A percentile compares a stretch with the other conserved stretches of the same genome.
Evolutionary conservation across 106 monocot genomes (phyloP).

Genomic region (Acanthochlamys bracteata): DNA sequence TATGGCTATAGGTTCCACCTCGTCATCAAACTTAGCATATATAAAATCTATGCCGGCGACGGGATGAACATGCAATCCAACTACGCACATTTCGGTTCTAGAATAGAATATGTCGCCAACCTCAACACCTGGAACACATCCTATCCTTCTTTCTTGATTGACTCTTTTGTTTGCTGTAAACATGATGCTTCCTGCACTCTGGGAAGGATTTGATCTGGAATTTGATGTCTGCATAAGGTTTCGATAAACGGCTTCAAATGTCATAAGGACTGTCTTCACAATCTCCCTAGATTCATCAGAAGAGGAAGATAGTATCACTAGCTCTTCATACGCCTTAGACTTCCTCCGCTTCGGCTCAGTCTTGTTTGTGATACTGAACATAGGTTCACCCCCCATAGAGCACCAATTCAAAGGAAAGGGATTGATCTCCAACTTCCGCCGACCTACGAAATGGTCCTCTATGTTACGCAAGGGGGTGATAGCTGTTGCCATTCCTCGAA

Average conservation of each 20-base stretch:
- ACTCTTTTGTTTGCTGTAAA: slow-evolving; percentile 30
- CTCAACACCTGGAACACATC: slow-evolving; percentile 51
- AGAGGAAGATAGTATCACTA: slow-evolving; percentile 15
- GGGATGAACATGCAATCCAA: slow-evolving; percentile 58
- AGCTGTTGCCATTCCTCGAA: too few relatives aligned
- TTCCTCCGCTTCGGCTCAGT: slow-evolving; percentile 10
- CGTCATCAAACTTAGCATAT: slow-evolving; percentile 22
- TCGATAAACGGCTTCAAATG: slow-evolving; percentile 65
- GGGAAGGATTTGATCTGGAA: too few relatives aligned
- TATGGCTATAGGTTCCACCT: slow-evolving; percentile 48
- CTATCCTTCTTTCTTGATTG: slow-evolving; percentile 50
- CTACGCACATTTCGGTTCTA: slow-evolving; percentile 64
- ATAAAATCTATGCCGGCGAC: slow-evolving; percentile 78
- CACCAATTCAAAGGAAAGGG: too few relatives aligned
- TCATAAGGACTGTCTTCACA: slow-evolving; percentile 51
- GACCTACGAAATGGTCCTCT: too few relatives aligned
- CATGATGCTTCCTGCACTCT: slow-evolving; percentile 54
- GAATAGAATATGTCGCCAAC: slow-evolving; percentile 81
- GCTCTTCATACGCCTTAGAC: background rate
- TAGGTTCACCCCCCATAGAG: too few relatives aligned
- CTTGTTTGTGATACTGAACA: slow-evolving; percentile 5
- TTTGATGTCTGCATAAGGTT: slow-evolving; percentile 49
- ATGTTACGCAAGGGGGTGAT: too few relatives aligned
- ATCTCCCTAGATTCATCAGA: slow-evolving; percentile 29
- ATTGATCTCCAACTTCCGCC: slow-evolving; percentile 2